Evolutionary conservation across 73 alveolate genomes (phyloP), one percentile per base, ranked within the genome.

Genomic region (Paramecium sonneborni): DNA sequence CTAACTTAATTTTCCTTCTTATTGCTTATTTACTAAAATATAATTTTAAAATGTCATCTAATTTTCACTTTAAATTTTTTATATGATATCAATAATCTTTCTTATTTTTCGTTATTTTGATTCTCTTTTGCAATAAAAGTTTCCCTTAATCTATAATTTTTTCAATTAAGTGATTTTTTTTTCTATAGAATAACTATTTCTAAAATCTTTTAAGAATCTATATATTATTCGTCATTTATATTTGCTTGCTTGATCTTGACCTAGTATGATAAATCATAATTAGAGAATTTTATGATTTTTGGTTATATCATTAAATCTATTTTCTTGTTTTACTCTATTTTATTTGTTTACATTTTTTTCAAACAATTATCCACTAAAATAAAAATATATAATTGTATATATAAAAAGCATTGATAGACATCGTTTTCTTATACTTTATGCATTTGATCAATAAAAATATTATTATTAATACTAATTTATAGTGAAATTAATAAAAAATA

Each of bases 31-130:
- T 43, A 23, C 69, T 46, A 41, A 34, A 28, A 79, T 79, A 23
- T 79, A 79, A 41, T 79, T 76, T 28, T 79, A 41, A 18, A 79
- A 46, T 23, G 90, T 79, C 90, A 79, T 79, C 90, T 79, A 43
- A 43, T 4, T 10, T 24, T 23, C 12, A 79, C 90, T 44, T 79
- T 79, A 8, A 79, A 34, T 46, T 79, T 76, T 34, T 79, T 79
- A 46, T 79, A 41, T 23, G 41, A 43, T 43, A 79, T 79, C 30
- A 57, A 20, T 23, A 79, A 44, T 43, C 90, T 39, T 43, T 79
- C 90, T 8, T 79, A 79, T 43, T 79, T 79, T 44, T 79, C 90
- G 0, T 62, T 79, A 0, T 79, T 76, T 14, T 79, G 23, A 21
- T 37, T 23, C 28, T 79, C 90, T 37, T 79, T 79, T 9, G 90